Conservation (phyloP, 768 basidiomycete species). For the Agaricus bisporus region DNA sequence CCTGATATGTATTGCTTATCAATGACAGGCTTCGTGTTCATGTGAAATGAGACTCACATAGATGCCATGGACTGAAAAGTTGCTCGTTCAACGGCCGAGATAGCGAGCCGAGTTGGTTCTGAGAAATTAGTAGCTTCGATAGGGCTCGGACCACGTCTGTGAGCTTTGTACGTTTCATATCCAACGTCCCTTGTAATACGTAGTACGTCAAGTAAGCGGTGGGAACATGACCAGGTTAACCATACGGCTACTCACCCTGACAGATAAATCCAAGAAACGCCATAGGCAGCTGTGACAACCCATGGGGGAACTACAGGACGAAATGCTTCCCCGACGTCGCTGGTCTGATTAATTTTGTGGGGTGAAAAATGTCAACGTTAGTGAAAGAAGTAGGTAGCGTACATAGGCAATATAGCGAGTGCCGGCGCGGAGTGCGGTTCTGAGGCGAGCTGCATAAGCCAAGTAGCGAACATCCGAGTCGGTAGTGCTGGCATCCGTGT, state of each 20-base stretch:
- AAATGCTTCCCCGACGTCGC: slow-evolving; percentile 81
- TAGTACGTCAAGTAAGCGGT: neutral
- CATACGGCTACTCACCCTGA: slow-evolving; percentile 31
- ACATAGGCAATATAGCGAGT: slow-evolving; percentile 74
- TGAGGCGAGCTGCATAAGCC: slow-evolving; percentile 73
- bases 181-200: slow-evolving; percentile 52
- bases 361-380: slow-evolving; percentile 15
- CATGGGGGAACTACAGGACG: slow-evolving; percentile 70
- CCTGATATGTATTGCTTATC: slow-evolving; percentile 33
- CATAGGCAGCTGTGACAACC: slow-evolving; percentile 73
- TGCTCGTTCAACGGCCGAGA: slow-evolving; percentile 71
- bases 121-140: slow-evolving; percentile 65
- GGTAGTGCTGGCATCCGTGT: slow-evolving; percentile 56
- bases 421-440: slow-evolving; percentile 67
- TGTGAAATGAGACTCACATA: slow-evolving; percentile 44
- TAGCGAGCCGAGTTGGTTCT: slow-evolving; percentile 59
- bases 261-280: slow-evolving; percentile 78
- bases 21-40: slow-evolving; percentile 5
- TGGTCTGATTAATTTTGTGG: slow-evolving; percentile 44
- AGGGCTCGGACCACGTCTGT: slow-evolving; percentile 58
- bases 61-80: slow-evolving; percentile 79
- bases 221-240: neutral
- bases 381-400: slow-evolving; percentile 15
- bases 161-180: slow-evolving; percentile 78
- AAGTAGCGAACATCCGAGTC: slow-evolving; percentile 67